Conservation (phyloP, 805 yeast species). For the Metschnikowia amazonensis region DNA sequence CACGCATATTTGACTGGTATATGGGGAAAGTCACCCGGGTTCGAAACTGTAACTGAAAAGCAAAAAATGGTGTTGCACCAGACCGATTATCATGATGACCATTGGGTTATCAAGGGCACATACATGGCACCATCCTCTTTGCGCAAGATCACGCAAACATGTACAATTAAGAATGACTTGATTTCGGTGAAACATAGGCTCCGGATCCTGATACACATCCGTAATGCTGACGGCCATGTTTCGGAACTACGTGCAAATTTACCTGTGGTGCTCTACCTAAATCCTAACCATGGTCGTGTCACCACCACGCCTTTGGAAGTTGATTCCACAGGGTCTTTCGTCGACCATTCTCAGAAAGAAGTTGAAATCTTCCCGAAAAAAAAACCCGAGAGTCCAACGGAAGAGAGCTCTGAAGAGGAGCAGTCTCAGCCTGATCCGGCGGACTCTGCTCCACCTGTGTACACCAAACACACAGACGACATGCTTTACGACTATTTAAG, state of each 20-base stretch:
- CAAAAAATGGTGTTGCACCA: constrained; percentile 22
- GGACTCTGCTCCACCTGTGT: constrained; percentile 42
- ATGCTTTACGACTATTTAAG: constrained; percentile 33
- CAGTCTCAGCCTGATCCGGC: constrained; percentile 21
- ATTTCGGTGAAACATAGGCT: constrained; percentile 45
- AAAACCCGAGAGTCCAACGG: constrained; percentile 14
- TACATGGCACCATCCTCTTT: constrained; percentile 40
- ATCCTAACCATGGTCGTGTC: constrained; percentile 38
- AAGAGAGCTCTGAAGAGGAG: constrained; percentile 6
- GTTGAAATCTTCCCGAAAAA: constrained; percentile 25
- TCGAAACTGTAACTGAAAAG: constrained; percentile 30
- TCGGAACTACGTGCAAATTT: constrained; percentile 51
- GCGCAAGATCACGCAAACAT: constrained; percentile 41
- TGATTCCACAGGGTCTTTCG: constrained; percentile 27
- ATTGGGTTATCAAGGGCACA: constrained; percentile 44
- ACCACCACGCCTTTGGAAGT: constrained; percentile 32
- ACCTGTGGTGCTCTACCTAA: constrained; percentile 43
- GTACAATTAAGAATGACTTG: constrained; percentile 37
- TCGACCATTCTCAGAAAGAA: constrained; percentile 24
- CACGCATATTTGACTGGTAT: constrained; percentile 31
- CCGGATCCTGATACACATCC: constrained; percentile 40
- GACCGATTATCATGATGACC: constrained; percentile 27
- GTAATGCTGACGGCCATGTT: constrained; percentile 47
- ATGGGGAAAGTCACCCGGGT: constrained; percentile 40
- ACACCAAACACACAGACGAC: constrained; percentile 38